Base-by-base conservation (phyloP, 768 basidiomycete genomes). In the Rhodotorula graminis region DNA sequence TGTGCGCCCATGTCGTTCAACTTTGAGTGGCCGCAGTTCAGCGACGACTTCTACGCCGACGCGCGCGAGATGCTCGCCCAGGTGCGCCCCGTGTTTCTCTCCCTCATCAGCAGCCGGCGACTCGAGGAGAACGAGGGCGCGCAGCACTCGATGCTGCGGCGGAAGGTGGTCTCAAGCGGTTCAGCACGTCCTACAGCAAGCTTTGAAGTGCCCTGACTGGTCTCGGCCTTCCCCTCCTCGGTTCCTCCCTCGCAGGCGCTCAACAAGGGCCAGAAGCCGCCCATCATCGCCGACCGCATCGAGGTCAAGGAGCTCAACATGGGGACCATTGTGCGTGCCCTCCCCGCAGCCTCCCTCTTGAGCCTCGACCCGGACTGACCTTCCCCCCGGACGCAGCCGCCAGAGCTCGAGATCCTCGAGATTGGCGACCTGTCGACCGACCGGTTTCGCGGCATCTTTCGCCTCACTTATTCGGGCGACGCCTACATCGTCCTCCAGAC, bases 291-390 rank as follows among this genome's bases (percentile, higher is more conserved):
- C 65, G 96, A 95, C 83, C 89, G 87, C 81, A 98, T 99, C 75
- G 93, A 98, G 81, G 96, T 99, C 44, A 91, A 96, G 65, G 96
- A 98, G 80, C 84, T 99, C n/a, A 90, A 97, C 82, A 98, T 99
- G 96, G 96, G 96, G 50, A 92, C 91, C 4, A 90, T 95, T 84
- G 94, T 93, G 40, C 47, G 75, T n/a, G n/a, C n/a, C n/a, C n/a
- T n/a, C n/a, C n/a, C n/a, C n/a, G n/a, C n/a, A n/a, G n/a, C n/a
- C n/a, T n/a, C n/a, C n/a, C n/a, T n/a, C n/a, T n/a, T n/a, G n/a
- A n/a, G n/a, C n/a, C n/a, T n/a, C n/a, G n/a, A n/a, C n/a, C n/a
- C n/a, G n/a, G n/a, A 16, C 23, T 37, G 16, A 40, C 57, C 27
- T 9, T 21, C 52, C 29, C 0, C 50, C 23, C 44, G 8, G 44